Evolutionary conservation across 345 rosid genomes (phyloP).

Genomic region (Odontarrhena argentea): DNA sequence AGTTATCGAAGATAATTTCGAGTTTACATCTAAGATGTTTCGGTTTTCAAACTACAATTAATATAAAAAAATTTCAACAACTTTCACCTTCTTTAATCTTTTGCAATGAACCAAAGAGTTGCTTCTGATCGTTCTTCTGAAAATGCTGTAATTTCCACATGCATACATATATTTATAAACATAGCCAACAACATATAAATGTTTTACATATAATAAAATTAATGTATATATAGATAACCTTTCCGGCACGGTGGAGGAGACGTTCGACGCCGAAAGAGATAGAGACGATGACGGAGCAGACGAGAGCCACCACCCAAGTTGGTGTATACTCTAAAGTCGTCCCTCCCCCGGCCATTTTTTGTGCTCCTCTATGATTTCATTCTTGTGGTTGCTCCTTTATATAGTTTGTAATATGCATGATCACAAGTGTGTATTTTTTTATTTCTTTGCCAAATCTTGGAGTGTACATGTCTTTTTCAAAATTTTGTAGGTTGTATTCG

Average conservation of each 20-base stretch:
- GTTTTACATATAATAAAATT: neutral
- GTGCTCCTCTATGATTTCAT: conserved; percentile 13
- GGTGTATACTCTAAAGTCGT: conserved; percentile 70
- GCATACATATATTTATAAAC: neutral
- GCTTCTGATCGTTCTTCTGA: conserved; percentile 56
- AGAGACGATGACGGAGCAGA: conserved; percentile 72
- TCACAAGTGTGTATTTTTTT: conserved; percentile 11
- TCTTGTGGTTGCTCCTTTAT: neutral
- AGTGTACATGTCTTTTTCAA: conserved; percentile 18
- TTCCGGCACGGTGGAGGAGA: conserved; percentile 67
- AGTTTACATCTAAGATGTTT: too few relatives aligned
- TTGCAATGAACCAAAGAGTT: conserved; percentile 72
- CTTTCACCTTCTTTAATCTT: conserved; percentile 81
- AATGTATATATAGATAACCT: conserved; percentile 41
- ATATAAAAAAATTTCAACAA: neutral
- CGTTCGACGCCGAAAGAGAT: conserved; percentile 75
- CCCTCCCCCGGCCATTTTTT: conserved; percentile 59
- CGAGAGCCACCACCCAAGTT: conserved; percentile 84
- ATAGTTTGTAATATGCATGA: neutral
- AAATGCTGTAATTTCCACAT: conserved; percentile 32
- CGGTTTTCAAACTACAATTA: too few relatives aligned
- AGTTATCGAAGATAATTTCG: too few relatives aligned
- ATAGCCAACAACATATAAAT: neutral
- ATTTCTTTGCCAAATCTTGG: neutral
- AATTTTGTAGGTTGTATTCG: conserved; percentile 5